Base-by-base conservation (phyloP, 2,329 filamentous ascomycete genomes). In the Neophaeococcomyces mojaviensis region DNA sequence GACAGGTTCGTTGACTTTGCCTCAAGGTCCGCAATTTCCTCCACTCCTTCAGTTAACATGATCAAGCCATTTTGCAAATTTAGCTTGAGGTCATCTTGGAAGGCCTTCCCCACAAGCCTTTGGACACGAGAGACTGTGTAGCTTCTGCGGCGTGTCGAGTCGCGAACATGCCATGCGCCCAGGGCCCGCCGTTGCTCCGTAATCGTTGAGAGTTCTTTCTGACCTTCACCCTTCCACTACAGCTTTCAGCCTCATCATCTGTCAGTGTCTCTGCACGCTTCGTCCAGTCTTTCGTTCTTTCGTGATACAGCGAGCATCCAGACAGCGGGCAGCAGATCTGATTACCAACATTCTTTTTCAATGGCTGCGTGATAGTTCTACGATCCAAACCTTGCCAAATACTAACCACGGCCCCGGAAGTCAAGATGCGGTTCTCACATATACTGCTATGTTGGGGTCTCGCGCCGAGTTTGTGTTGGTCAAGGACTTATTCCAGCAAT, bases 361-460 rank as follows among this genome's bases (percentile, higher is more conserved):
- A 40, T 19, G 19, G 8, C 38, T 28, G 10, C 24, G 10, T 28
- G 10, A 10, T 28, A 28, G 24, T 6, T 6, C 24, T 10, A 28
- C 24, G 5, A 6, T 10, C 10, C 24, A 10, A 10, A 5, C 24
- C 24, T 28, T 28, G 24, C 24, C 10, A 28, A 10, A 10, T 10
- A 28, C 24, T 28, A 10, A 28, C 24, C 5, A 28, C 5, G 10
- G 24, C 24, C 24, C 24, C 10, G 24, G 24, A 28, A 4, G 16
- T 7, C 30, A 44, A 31, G n/a, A 46, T 46, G 43, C 34, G 35
- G n/a, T 39, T 39, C 18, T 35, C 33, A 15, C 19, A 3, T 24
- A 6, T 5, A 7, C 13, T 39, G 19, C 13, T 39, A 10, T 46
- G 26, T 18, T 39, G 33, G 28, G 20, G 43, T 10, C 15, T 39